A percentile compares a stretch with the other conserved stretches of the same genome.
Conservation (phyloP, 495 filamentous ascomycete species). For the Amphirosellinia nigrospora region DNA sequence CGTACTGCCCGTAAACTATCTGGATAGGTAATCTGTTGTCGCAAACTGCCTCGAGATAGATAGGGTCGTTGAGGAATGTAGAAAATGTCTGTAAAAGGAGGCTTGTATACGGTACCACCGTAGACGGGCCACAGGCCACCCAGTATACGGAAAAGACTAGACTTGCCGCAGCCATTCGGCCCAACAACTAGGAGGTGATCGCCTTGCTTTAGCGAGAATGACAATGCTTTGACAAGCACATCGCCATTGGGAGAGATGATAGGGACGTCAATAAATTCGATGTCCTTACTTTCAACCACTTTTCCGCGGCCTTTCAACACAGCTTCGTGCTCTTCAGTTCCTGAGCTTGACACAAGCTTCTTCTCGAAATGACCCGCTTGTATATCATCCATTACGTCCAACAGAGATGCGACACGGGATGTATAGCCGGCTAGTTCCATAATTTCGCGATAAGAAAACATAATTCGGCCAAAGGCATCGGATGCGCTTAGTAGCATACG, state of each 20-base stretch:
- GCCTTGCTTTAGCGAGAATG: constrained; percentile 82
- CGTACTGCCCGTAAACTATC: constrained; percentile 88
- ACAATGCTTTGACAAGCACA: constrained; percentile 80
- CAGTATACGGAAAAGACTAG: constrained; percentile 91
- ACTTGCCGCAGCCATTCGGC: constrained; percentile 97
- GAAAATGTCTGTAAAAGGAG: constrained; percentile 88
- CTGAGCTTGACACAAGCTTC: constrained; percentile 88
- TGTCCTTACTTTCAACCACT: constrained; percentile 77
- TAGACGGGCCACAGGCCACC: constrained; percentile 99
- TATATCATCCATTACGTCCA: constrained; percentile 95
- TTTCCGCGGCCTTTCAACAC: constrained; percentile 80
- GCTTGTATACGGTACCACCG: constrained; percentile 89
- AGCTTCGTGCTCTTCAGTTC: constrained; percentile 75
- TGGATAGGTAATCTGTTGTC: constrained; percentile 96
- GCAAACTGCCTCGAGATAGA: constrained; percentile 82
- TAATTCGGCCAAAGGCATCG: constrained; percentile 93
- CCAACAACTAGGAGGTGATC: constrained; percentile 95
- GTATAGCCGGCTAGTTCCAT: constrained; percentile 97
- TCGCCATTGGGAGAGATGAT: constrained; percentile 97
- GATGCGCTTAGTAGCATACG: constrained; percentile 89
- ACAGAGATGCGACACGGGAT: constrained; percentile 82
- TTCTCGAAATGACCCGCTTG: constrained; percentile 89
- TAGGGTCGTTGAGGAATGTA: constrained; percentile 98
- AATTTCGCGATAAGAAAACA: constrained; percentile 98
- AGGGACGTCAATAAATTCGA: constrained; percentile 90